Percentiles rank a stretch among this genome's conserved stretches.
Conservation (phyloP, 208 protist genomes). For the Crithidia brevicula region DNA sequence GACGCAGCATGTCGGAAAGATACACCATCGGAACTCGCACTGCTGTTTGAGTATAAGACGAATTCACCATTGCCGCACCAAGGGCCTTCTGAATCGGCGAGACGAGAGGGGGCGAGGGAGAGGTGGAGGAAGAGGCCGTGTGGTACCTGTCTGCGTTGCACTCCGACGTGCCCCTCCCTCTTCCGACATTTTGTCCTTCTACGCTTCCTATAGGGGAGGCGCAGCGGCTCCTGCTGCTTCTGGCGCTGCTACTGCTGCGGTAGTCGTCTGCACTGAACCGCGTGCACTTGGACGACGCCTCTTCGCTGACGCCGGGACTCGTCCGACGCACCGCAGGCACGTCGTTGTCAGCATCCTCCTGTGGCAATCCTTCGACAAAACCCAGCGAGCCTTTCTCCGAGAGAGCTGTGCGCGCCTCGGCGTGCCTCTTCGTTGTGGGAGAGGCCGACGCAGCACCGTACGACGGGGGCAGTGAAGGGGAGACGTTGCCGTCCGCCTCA, state of each 20-base stretch:
- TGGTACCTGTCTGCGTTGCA: neutral
- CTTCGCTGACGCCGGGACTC: conserved; percentile 13
- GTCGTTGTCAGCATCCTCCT: conserved; percentile 7
- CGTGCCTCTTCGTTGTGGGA: conserved; percentile 1
- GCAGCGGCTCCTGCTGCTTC: too few species aligned
- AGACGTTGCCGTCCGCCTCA: neutral
- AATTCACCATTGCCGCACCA: too few species aligned
- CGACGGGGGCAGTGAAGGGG: neutral
- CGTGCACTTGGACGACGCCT: conserved; percentile 3
- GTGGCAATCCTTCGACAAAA: neutral
- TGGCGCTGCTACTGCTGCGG: neutral
- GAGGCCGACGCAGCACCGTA: neutral
- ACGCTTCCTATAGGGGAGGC: too few species aligned
- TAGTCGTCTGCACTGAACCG: neutral
- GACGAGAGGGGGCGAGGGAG: neutral
- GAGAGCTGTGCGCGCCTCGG: neutral
- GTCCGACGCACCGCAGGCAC: conserved; percentile 19
- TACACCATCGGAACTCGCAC: conserved; percentile 11
- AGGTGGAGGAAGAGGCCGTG: neutral
- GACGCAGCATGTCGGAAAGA: conserved; percentile 25
- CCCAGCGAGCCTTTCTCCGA: neutral
- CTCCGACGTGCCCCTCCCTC: too few species aligned
- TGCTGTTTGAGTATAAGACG: neutral
- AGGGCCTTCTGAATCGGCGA: neutral
- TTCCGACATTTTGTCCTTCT: too few species aligned